Percentiles rank a stretch among this genome's conserved stretches.
phyloP scores from a whole-genome alignment of 768 basidiomycete species.

The Xerocomellus amylosporus region DNA sequence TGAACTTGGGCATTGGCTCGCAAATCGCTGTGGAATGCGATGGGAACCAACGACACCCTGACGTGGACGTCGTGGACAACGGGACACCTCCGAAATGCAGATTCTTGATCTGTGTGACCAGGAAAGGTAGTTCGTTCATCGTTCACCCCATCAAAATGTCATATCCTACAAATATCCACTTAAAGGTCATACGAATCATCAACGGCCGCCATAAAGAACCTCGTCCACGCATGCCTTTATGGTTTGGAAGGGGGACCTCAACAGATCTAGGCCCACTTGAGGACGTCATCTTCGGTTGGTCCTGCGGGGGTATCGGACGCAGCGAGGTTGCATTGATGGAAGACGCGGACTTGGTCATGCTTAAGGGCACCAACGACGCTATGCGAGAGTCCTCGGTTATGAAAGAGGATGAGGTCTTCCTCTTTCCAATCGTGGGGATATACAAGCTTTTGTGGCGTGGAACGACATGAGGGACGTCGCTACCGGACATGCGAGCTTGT shows the following conservation, averaged over 20 bases:
- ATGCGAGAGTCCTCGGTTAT: slow-evolving; percentile 67
- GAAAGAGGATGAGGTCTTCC: slow-evolving; percentile 63
- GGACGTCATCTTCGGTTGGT: slow-evolving; percentile 43
- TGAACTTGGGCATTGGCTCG: not conserved
- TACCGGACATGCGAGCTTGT: not conserved
- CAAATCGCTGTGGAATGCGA: no score
- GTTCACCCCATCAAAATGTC: not conserved
- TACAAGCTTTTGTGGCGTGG: slow-evolving; percentile 44
- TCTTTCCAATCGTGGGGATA: slow-evolving; percentile 87
- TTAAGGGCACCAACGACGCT: slow-evolving; percentile 62
- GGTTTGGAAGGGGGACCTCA: slow-evolving; percentile 1
- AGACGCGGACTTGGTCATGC: slow-evolving; percentile 43
- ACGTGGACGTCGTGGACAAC: not conserved
- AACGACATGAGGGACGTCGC: not conserved
- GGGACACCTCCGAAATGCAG: not conserved
- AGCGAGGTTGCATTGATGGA: slow-evolving; percentile 60
- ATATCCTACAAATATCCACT: not conserved
- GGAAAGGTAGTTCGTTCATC: slow-evolving; percentile 1
- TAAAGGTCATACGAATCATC: not conserved
- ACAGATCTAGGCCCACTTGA: slow-evolving; percentile 37
- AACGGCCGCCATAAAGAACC: not conserved
- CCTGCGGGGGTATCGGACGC: slow-evolving; percentile 47
- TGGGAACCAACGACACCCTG: not conserved
- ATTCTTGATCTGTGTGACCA: slow-evolving; percentile 5
- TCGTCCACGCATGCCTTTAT: no score